phyloP scores from a whole-genome alignment of 352 stramenopile genomes.

The Chrysophaeum taylorii region DNA sequence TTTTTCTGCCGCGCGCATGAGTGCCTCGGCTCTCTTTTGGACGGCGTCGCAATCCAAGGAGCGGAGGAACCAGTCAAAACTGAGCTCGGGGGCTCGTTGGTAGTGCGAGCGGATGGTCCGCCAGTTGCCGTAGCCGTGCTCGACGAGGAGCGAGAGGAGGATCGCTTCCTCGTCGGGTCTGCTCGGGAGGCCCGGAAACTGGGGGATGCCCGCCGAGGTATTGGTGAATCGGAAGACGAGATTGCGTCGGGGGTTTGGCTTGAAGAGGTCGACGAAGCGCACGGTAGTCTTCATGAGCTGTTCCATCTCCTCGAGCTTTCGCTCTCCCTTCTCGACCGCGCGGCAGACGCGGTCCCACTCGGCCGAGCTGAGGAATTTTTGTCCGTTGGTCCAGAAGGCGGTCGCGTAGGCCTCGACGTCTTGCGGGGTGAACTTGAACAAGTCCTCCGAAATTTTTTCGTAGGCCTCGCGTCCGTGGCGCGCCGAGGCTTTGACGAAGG shows the following conservation, averaged over 20 bases:
- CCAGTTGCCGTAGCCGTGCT: slow-evolving; percentile 38
- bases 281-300: slow-evolving; percentile 13
- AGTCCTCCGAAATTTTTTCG: slow-evolving; percentile 65
- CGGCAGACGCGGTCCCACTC: neutral
- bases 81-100: neutral
- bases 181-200: neutral
- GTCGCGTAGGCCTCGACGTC: slow-evolving; percentile 48
- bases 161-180: slow-evolving; percentile 6
- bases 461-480: slow-evolving; percentile 73
- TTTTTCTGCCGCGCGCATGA: slow-evolving; percentile 40
- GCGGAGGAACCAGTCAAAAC: slow-evolving; percentile 26
- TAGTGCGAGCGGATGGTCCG: slow-evolving; percentile 8
- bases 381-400: slow-evolving; percentile 55
- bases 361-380: slow-evolving; percentile 14
- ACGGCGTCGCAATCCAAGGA: slow-evolving; percentile 32
- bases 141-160: slow-evolving; percentile 28
- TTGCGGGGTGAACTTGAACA: slow-evolving; percentile 46
- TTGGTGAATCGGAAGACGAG: neutral
- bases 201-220: neutral
- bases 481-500: slow-evolving; percentile 82
- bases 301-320: slow-evolving; percentile 39
- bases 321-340: slow-evolving; percentile 26
- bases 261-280: slow-evolving; percentile 4
- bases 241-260: neutral
- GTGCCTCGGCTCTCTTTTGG: slow-evolving; percentile 35